Evolutionary conservation across 495 filamentous ascomycete genomes (phyloP).

Genomic region (Neurospora tetraspora): DNA sequence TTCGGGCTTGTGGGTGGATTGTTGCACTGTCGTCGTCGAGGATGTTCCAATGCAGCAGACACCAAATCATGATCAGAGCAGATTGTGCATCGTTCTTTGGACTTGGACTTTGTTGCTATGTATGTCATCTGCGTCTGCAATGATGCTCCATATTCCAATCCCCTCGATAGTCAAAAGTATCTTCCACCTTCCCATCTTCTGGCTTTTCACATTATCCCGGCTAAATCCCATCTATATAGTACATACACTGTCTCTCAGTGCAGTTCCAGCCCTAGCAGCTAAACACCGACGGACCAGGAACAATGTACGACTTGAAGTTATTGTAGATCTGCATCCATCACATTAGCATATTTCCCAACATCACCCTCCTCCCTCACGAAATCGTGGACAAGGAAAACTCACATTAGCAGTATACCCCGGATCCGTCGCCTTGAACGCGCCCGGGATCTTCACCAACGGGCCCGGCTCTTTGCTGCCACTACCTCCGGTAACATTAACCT

Average conservation of each 20-base stretch:
- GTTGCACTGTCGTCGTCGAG: background rate
- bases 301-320: constrained; percentile 39
- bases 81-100: too few relatives aligned
- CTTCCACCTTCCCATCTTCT: too few relatives aligned
- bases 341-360: too few relatives aligned
- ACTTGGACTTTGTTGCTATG: too few relatives aligned
- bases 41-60: background rate
- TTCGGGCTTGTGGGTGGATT: background rate
- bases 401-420: constrained; percentile 42
- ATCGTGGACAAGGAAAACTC: too few relatives aligned
- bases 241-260: too few relatives aligned
- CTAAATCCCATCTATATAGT: too few relatives aligned
- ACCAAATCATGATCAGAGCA: background rate
- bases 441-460: constrained; percentile 41
- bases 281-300: constrained; percentile 38
- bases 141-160: too few relatives aligned
- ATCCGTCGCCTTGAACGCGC: constrained; percentile 44
- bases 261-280: constrained; percentile 6
- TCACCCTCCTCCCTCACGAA: too few relatives aligned
- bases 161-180: too few relatives aligned
- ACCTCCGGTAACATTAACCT: constrained; percentile 45
- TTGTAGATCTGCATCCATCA: constrained; percentile 36
- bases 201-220: too few relatives aligned
- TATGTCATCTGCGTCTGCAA: too few relatives aligned
- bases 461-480: constrained; percentile 32